These are phyloP conservation scores for Lactuca sativa DNA, from an alignment of 129 eudicot genomes.

Conservation along the genomic window DNA sequence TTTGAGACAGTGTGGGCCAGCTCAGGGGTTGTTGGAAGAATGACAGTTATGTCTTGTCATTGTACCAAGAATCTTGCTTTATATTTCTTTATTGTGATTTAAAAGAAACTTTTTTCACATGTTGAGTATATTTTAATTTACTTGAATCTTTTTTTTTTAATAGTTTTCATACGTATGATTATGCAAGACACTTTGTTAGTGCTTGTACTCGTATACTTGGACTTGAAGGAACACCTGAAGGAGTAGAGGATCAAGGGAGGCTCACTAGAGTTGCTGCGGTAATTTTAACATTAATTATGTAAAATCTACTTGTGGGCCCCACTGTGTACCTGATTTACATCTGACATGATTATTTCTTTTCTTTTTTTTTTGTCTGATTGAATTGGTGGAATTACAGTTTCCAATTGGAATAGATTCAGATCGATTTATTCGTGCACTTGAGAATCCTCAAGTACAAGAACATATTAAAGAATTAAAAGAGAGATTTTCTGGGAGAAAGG, in stretches of 20 bases:
- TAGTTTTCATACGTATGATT: constrained; percentile 97
- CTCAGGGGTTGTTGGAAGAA: too few species aligned
- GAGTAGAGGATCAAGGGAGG: constrained; percentile 97
- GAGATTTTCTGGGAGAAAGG: constrained; percentile 90
- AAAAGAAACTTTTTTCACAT: neutral
- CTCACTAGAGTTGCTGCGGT: constrained; percentile 97
- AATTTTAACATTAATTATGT: constrained; percentile 17
- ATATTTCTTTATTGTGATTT: too few species aligned
- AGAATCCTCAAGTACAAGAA: constrained; percentile 64
- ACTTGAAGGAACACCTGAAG: constrained; percentile 98
- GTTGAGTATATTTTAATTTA: neutral
- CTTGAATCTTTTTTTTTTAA: constrained; percentile 10
- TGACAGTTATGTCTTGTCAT: neutral
- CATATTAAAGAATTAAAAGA: constrained; percentile 79
- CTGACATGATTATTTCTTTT: neutral
- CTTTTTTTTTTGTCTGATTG: constrained; percentile 2
- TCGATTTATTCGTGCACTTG: constrained; percentile 82
- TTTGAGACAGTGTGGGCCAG: too few species aligned
- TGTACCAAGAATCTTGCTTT: neutral
- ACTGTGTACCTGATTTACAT: neutral
- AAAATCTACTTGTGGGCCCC: neutral
- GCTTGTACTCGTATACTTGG: constrained; percentile 99
- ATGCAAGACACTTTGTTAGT: constrained; percentile 99
- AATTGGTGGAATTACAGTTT: constrained; percentile 49
- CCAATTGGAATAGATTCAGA: constrained; percentile 97